These are phyloP conservation scores for Nepenthes mirabilis DNA, from an alignment of 148 eudicot species.

Conservation along the genomic window DNA sequence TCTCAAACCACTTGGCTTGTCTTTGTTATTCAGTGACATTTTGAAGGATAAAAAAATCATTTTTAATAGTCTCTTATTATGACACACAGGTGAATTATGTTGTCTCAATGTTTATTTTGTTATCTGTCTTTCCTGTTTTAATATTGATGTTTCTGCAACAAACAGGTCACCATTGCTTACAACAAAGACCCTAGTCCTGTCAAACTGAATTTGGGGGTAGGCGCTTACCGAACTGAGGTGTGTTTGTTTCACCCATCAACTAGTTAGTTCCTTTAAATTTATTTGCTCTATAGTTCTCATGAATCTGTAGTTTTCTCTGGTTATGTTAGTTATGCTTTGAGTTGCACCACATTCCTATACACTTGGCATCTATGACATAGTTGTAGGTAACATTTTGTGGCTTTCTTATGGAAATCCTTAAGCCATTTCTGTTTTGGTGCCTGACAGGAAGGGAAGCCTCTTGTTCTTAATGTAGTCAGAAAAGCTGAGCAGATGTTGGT, in stretches of 20 bases:
- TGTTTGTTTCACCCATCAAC: slow-evolving; percentile 1
- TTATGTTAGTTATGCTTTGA: too few species aligned
- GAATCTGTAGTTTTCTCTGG: background rate
- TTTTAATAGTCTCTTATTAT: too few species aligned
- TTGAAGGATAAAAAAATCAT: too few species aligned
- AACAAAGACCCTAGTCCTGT: slow-evolving; percentile 54
- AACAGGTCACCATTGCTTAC: slow-evolving; percentile 70
- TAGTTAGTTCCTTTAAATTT: background rate
- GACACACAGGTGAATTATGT: background rate
- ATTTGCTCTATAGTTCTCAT: background rate
- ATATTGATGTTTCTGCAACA: background rate
- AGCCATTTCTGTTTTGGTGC: background rate
- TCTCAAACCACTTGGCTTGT: too few species aligned
- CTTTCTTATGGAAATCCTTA: background rate
- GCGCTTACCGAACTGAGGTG: slow-evolving; percentile 86
- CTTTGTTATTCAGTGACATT: too few species aligned
- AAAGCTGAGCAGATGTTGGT: slow-evolving; percentile 82
- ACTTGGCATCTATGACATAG: too few species aligned
- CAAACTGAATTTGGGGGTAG: slow-evolving; percentile 70
- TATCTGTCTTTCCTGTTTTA: background rate
- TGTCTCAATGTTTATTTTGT: background rate
- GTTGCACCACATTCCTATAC: too few species aligned
- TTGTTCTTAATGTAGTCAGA: slow-evolving; percentile 77
- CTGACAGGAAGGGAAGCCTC: slow-evolving; percentile 91
- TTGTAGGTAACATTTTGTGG: background rate